phyloP scores from a whole-genome alignment of 2,329 filamentous ascomycete genomes.

The Lithohypha guttulata region DNA sequence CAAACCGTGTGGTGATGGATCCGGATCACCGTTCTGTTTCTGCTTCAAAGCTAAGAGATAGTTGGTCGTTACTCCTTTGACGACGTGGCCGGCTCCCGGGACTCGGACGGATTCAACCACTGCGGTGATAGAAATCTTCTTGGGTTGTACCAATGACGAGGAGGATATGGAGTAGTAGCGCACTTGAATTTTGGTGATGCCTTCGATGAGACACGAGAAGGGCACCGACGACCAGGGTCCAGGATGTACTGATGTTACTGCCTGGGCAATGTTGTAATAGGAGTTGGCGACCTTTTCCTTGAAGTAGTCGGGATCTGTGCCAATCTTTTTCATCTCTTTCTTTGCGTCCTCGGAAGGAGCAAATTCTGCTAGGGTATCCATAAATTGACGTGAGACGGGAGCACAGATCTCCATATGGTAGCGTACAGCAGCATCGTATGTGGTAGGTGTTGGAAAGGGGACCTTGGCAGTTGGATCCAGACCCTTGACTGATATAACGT shows the following conservation, averaged over 20 bases:
- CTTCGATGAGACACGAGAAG: slow-evolving; percentile 91
- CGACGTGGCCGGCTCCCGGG: slow-evolving; percentile 63
- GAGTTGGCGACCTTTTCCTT: slow-evolving; percentile 69
- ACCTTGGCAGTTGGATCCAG: slow-evolving; percentile 94
- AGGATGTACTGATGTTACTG: slow-evolving; percentile 61
- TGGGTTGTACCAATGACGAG: slow-evolving; percentile 83
- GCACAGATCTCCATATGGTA: slow-evolving; percentile 97
- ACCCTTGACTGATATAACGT: slow-evolving; percentile 78
- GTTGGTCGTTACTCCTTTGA: slow-evolving; percentile 94
- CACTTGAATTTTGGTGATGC: slow-evolving; percentile 86
- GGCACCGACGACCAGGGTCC: slow-evolving; percentile 75
- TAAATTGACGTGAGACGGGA: slow-evolving; percentile 89
- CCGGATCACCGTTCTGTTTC: slow-evolving; percentile 82
- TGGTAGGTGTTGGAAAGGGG: slow-evolving; percentile 92
- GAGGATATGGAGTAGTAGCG: slow-evolving; percentile 99
- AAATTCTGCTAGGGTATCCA: slow-evolving; percentile 78
- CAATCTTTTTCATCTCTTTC: slow-evolving; percentile 77
- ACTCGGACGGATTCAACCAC: slow-evolving; percentile 78
- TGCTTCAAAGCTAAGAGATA: slow-evolving; percentile 91
- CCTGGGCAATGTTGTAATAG: slow-evolving; percentile 80
- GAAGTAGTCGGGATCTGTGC: slow-evolving; percentile 92
- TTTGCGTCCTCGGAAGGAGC: slow-evolving; percentile 76
- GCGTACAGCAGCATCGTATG: slow-evolving; percentile 82
- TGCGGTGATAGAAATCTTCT: slow-evolving; percentile 90
- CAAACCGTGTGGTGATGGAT: slow-evolving; percentile 70